Evolutionary conservation across 192 early-diverging fungal species (phyloP).

Genomic region (Mortierella alpina): DNA sequence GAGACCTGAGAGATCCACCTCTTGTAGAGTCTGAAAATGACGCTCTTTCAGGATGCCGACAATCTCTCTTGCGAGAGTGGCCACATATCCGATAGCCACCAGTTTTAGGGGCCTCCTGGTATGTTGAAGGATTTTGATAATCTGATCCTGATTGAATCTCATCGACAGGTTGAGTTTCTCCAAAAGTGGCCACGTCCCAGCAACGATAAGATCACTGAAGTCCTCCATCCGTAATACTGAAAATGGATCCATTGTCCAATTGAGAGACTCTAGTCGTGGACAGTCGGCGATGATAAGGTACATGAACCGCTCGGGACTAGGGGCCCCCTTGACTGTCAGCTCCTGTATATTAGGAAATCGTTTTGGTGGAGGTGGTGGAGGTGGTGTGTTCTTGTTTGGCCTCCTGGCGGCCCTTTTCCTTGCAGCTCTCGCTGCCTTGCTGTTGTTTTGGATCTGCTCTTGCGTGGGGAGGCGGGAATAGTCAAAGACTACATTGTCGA

Average conservation of each 20-base stretch:
- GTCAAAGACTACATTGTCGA: slow-evolving; percentile 3
- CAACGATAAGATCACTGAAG: neutral
- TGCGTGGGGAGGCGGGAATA: neutral
- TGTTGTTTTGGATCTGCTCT: too few species aligned
- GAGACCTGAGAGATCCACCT: too few species aligned
- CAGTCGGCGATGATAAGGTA: neutral
- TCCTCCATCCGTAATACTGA: neutral
- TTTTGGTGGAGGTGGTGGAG: neutral
- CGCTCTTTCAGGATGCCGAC: neutral
- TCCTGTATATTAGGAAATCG: neutral
- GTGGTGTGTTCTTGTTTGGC: neutral
- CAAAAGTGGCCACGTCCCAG: slow-evolving; percentile 5
- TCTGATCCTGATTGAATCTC: neutral
- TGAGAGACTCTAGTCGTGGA: neutral
- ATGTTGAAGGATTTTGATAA: neutral
- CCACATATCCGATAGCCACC: too few species aligned
- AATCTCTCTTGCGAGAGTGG: neutral
- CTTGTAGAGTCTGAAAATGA: slow-evolving; percentile 7
- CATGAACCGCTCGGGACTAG: neutral
- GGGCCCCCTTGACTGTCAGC: neutral
- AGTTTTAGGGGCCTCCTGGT: neutral
- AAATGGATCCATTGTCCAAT: neutral
- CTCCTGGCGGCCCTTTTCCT: neutral
- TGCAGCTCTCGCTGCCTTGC: neutral
- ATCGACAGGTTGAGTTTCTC: neutral